phyloP scores from a whole-genome alignment of 2,329 filamentous ascomycete species.

The Emergomyces pasteurianus region DNA sequence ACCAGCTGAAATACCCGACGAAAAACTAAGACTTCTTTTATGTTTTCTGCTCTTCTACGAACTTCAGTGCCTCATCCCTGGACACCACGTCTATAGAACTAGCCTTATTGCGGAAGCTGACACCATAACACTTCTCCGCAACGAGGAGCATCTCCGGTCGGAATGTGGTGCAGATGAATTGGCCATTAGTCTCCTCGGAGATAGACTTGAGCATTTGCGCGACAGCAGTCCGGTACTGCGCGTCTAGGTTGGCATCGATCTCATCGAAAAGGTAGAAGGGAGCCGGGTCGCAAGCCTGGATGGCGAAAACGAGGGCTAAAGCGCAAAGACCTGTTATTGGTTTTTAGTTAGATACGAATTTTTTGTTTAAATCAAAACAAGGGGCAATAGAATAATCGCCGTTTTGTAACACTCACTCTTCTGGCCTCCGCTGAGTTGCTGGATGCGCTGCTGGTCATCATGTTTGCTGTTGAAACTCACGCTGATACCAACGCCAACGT shows the following conservation, averaged over 20 bases:
- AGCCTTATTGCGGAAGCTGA: conserved; percentile 83
- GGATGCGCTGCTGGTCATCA: conserved; percentile 94
- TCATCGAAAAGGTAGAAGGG: conserved; percentile 99
- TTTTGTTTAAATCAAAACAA: not conserved
- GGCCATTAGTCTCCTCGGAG: conserved; percentile 46
- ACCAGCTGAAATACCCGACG: conserved; percentile 4
- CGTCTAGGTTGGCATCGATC: conserved; percentile 95
- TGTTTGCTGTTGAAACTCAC: conserved; percentile 98
- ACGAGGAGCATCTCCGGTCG: conserved; percentile 90
- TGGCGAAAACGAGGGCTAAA: conserved; percentile 96
- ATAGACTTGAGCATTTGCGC: conserved; percentile 76
- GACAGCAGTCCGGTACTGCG: conserved; percentile 93
- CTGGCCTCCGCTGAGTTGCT: conserved; percentile 92
- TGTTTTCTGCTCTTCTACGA: conserved; percentile 73
- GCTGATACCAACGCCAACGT: conserved; percentile 89
- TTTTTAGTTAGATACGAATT: conserved; percentile 2
- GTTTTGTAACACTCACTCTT: conserved; percentile 58
- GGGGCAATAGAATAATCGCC: not conserved
- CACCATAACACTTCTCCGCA: conserved; percentile 95
- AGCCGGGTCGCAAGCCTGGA: conserved; percentile 91
- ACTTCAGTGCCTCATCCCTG: conserved; percentile 76
- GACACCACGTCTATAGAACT: conserved; percentile 86
- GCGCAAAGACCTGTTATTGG: conserved; percentile 64
- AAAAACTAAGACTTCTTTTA: conserved; percentile 10
- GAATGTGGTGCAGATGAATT: conserved; percentile 99